phyloP scores from a whole-genome alignment of 139 green algal species.

The Chlorella sp. region DNA sequence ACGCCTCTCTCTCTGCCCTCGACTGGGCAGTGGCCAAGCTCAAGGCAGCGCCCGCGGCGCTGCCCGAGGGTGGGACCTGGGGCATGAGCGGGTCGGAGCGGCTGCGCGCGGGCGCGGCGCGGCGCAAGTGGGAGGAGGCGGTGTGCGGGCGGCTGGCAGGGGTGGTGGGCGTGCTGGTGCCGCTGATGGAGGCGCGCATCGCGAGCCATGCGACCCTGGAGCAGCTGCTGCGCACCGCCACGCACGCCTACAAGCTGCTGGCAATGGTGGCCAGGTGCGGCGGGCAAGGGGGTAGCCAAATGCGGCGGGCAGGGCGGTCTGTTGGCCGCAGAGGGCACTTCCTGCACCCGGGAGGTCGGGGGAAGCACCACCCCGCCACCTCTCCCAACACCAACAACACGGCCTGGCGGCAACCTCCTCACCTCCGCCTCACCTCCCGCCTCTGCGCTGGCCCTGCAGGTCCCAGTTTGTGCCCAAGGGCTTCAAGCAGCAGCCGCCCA shows the following conservation, averaged over 20 bases:
- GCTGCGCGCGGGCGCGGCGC: not conserved
- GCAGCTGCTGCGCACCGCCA: not conserved
- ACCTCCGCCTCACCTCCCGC: not conserved
- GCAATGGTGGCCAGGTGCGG: not conserved
- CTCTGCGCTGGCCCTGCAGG: too few relatives aligned
- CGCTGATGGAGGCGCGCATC: not conserved
- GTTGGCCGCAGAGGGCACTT: not conserved
- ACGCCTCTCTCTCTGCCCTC: not conserved
- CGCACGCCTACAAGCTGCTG: slow-evolving; percentile 14
- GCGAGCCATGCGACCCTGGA: not conserved
- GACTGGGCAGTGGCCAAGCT: not conserved
- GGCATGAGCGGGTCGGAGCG: not conserved
- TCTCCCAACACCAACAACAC: not conserved
- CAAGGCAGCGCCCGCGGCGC: not conserved
- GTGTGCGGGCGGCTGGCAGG: not conserved
- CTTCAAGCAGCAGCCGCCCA: not conserved
- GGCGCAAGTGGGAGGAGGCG: not conserved
- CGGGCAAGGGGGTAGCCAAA: too few relatives aligned
- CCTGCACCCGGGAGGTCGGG: not conserved
- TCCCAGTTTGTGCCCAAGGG: slow-evolving; percentile 1
- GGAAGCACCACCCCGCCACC: not conserved
- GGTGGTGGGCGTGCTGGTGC: not conserved
- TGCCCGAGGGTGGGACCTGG: not conserved
- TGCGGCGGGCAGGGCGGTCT: not conserved
- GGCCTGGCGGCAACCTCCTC: not conserved